phyloP scores from a whole-genome alignment of 768 basidiomycete species.

The Tremella yokohamensis region DNA sequence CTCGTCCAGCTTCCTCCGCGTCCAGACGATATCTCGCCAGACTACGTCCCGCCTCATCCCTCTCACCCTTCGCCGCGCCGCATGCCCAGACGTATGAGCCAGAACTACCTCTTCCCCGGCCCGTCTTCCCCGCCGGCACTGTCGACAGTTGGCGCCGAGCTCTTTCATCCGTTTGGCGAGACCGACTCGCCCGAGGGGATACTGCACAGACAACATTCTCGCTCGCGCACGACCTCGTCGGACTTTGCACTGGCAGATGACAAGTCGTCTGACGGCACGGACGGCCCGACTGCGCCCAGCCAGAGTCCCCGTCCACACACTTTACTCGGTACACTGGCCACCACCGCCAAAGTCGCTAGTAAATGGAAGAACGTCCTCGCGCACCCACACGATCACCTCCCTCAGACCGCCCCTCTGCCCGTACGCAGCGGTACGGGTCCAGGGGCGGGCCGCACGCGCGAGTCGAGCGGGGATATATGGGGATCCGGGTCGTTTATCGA shows the following conservation, averaged over 20 bases:
- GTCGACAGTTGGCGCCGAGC: conserved; percentile 23
- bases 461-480: conserved; percentile 4
- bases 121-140: conserved; percentile 36
- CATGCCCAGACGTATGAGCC: conserved; percentile 15
- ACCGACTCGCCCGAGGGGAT: not conserved
- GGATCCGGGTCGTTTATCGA: too few species aligned
- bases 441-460: not conserved
- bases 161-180: conserved; percentile 27
- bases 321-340: conserved; percentile 27
- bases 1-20: conserved; percentile 34
- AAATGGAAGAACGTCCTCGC: conserved; percentile 41
- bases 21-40: conserved; percentile 31
- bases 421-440: too few species aligned
- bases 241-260: too few species aligned
- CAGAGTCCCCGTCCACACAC: conserved; percentile 16
- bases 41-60: conserved; percentile 27
- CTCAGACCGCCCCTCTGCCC: not conserved
- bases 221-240: not conserved
- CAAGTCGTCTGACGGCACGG: not conserved
- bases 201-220: conserved; percentile 10
- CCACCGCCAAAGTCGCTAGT: conserved; percentile 35
- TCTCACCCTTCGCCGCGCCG: conserved; percentile 28
- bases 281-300: conserved; percentile 5
- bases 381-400: not conserved
- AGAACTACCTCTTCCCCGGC: conserved; percentile 13